Base-by-base conservation (phyloP, 2,329 filamentous ascomycete genomes). In the Metarhizium robertsii region DNA sequence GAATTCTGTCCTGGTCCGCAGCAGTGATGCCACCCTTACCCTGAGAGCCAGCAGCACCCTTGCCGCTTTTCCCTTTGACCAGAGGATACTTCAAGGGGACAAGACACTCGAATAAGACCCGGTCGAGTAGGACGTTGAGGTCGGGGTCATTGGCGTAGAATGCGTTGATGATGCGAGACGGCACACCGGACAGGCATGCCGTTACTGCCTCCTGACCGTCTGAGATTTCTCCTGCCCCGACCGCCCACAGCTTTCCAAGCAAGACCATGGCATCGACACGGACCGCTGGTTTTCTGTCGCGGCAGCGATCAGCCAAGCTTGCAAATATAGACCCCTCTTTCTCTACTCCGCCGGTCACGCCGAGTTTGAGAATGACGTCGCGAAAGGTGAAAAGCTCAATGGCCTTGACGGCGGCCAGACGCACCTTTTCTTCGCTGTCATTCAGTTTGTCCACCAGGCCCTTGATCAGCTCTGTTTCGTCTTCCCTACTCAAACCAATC, bases 81-180 rank as follows among this genome's bases (percentile, higher is more conserved):
- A 85, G 81, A 6, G 94, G 94, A 63, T 90, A 99, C 34, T 80
- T 83, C n/a, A 97, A 76, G 1, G 94, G 94, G n/a, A 99, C 77
- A 10, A 99, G 79, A 49, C 84, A 88, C 63, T 97, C 92, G 66
- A 88, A 95, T 58, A 95, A 78, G 36, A 92, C 90, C 53, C 86
- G 84, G 62, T 96, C 90, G 20, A 97, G 79, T 42, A 95, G 77
- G 20, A 90, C 80, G 64, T 95, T 94, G 53, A 96, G 83, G 60
- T 96, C 91, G 1, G 77, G 75, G 66, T 96, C 91, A 66, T 96
- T 96, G 58, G 90, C 87, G 68, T 96, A 99, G 65, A 87, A 92
- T 0, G 87, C 86, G 65, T 91, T 90, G 59, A 96, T 84, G 48
- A 99, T 90, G 59, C 84, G 87, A 1, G 87, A 87, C 2, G 94